Conservation (phyloP, 371 early-diverging fungal species). For the Zopfochytrium polystomum region DNA sequence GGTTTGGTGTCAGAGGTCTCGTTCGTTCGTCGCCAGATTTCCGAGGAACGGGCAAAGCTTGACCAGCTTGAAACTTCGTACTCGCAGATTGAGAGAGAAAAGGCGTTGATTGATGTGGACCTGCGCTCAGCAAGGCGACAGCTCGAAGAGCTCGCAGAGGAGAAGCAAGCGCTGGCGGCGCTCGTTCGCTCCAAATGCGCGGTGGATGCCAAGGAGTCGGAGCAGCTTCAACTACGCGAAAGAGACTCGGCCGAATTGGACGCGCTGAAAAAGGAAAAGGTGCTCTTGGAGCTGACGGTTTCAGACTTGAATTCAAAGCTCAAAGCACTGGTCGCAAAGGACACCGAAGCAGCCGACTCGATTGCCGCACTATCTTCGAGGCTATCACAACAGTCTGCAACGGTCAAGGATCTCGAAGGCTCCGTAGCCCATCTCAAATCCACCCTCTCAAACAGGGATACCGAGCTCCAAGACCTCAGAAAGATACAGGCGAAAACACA, state of each 20-base stretch:
- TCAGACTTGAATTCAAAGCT: slow-evolving; percentile 11
- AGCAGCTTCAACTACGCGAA: slow-evolving; percentile 4
- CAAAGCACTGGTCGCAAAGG: not conserved
- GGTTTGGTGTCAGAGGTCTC: not conserved
- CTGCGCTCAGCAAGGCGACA: slow-evolving; percentile 18
- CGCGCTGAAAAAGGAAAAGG: slow-evolving; percentile 26
- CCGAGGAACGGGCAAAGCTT: not conserved
- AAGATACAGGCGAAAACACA: too few species aligned
- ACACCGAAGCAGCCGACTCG: slow-evolving; percentile 5
- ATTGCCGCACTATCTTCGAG: too few species aligned
- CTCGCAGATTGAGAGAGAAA: slow-evolving; percentile 28
- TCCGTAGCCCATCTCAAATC: too few species aligned
- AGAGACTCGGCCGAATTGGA: slow-evolving; percentile 22
- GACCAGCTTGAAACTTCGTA: not conserved
- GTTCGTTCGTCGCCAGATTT: not conserved
- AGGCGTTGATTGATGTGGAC: slow-evolving; percentile 29
- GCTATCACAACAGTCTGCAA: too few species aligned
- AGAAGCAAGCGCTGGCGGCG: slow-evolving; percentile 12
- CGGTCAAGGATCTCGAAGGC: too few species aligned
- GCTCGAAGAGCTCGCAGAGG: slow-evolving; percentile 16
- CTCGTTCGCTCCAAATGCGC: not conserved
- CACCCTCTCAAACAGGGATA: too few species aligned
- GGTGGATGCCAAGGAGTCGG: slow-evolving; percentile 1
- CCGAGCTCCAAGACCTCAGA: too few species aligned
- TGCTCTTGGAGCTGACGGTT: slow-evolving; percentile 28